Base-by-base conservation (phyloP, 1,284 basidiomycete genomes). In the Polyporus tsugae region DNA sequence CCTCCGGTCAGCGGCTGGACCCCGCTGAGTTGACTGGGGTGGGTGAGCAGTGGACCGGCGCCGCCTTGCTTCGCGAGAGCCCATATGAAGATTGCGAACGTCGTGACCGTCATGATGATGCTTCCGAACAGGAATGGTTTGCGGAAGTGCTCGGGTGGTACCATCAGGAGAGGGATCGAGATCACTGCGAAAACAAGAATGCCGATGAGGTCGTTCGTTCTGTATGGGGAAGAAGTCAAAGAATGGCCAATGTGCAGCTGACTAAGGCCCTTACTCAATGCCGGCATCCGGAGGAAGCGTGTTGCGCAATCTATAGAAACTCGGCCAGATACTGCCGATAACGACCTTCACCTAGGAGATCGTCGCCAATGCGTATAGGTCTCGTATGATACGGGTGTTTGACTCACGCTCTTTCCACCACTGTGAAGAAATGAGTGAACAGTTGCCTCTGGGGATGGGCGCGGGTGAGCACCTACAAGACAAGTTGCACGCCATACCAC, bases 1-100 rank as follows among this genome's bases (percentile, higher is more conserved):
- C 68, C 59, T 36, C 66, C 62, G 11, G 41, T 33, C 2, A 72
- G 55, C 15, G 71, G 68, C 39, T 64, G 46, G 55, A 65, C 71
- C 15, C 68, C 71, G 29, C 66, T 70, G 35, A 72, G 63, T 29
- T 64, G 13, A 60, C 65, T 70, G n/a, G 71, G 66, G 29, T 68
- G 59, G n/a, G 39, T 66, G 39, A 72, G 71, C 25, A 72, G 67
- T 6, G 71, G 71, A 6, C 71, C 71, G 25, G 72, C 72, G 36
- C 74, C 74, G 25, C 69, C 64, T 61, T 71, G 62, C 25, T 70
- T 73, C 3, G 69, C 72, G 19, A 75, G 69, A 4, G 74, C 70
- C 74, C 74, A 75, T 41, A 73, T 67, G 65, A 75, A 72, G 68
- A 75, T 67, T 6, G 63, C 42, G 55, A 75, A 67, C 33, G 66